A percentile compares a stretch with the other conserved stretches of the same genome.
phyloP scores from a whole-genome alignment of 2,329 filamentous ascomycete genomes.

The Colletotrichum graminicola region DNA sequence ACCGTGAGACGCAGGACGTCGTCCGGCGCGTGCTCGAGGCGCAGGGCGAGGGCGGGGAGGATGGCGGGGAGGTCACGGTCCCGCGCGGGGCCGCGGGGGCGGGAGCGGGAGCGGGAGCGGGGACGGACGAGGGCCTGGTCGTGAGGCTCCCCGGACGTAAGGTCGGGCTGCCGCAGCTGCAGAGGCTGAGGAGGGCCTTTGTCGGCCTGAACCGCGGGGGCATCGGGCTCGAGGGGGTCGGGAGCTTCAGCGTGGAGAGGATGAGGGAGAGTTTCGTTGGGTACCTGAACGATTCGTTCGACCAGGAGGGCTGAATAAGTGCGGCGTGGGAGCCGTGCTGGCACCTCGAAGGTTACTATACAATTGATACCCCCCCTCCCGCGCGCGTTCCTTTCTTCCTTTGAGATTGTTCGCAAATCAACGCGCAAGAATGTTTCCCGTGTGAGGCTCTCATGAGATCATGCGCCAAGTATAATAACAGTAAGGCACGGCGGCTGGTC shows the following conservation, averaged over 20 bases:
- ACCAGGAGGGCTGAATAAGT: constrained; percentile 62
- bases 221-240: constrained; percentile 69
- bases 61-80: constrained; percentile 68
- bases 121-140: constrained; percentile 56
- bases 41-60: constrained; percentile 71
- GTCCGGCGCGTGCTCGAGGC: constrained; percentile 77
- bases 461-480: not conserved
- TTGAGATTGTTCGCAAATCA: not conserved
- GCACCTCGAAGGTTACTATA: not conserved
- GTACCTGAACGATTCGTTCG: constrained; percentile 75
- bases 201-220: constrained; percentile 80
- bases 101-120: constrained; percentile 14
- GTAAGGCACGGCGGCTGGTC: not conserved
- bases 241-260: constrained; percentile 65
- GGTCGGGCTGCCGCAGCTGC: constrained; percentile 79
- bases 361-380: constrained; percentile 18
- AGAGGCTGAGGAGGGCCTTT: constrained; percentile 82
- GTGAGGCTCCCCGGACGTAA: constrained; percentile 76
- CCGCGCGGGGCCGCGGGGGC: constrained; percentile 48
- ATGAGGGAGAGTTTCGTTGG: constrained; percentile 74
- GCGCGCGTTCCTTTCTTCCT: too few species aligned
- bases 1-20: constrained; percentile 82
- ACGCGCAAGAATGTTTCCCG: too few species aligned
- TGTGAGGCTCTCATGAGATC: not conserved
- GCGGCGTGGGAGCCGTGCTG: not conserved